Percentiles rank a stretch among this genome's conserved stretches.
These are phyloP conservation scores for Stagonosporopsis vannaccii DNA, from an alignment of 2,329 filamentous ascomycete genomes.

Conservation along the genomic window DNA sequence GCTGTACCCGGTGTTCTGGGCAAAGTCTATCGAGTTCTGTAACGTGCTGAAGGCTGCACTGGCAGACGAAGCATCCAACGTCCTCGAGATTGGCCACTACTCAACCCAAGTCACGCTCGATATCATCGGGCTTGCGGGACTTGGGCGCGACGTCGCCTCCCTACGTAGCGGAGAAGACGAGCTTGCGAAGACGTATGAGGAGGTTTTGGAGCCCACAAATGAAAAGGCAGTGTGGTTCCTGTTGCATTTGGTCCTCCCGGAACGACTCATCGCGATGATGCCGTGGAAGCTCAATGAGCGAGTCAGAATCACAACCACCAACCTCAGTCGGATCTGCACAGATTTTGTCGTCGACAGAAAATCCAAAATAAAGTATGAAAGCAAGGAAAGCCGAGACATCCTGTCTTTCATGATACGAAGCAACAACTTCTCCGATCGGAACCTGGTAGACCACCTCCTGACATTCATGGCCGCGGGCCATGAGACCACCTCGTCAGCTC, in stretches of 20 bases:
- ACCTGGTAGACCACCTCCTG: slow-evolving; percentile 63
- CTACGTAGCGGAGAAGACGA: slow-evolving; percentile 53
- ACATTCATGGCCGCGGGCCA: slow-evolving; percentile 68
- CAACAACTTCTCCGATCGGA: slow-evolving; percentile 60
- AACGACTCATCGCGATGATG: slow-evolving; percentile 49
- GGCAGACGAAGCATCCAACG: slow-evolving; percentile 48
- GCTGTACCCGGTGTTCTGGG: slow-evolving; percentile 84
- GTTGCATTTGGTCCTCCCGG: slow-evolving; percentile 48
- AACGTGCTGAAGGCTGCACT: slow-evolving; percentile 65
- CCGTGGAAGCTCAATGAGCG: slow-evolving; percentile 58
- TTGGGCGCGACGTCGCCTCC: slow-evolving; percentile 54
- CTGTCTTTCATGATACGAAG: slow-evolving; percentile 60
- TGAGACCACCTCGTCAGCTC: slow-evolving; percentile 77
- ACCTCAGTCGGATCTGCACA: slow-evolving; percentile 52
- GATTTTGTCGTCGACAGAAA: slow-evolving; percentile 59
- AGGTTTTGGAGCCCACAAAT: slow-evolving; percentile 54
- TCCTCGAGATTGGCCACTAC: slow-evolving; percentile 54
- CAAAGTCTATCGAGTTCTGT: slow-evolving; percentile 73
- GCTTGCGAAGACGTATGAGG: slow-evolving; percentile 53
- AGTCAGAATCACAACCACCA: slow-evolving; percentile 48
- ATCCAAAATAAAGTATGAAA: slow-evolving; percentile 45
- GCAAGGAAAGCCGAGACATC: slow-evolving; percentile 50
- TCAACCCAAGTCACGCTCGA: slow-evolving; percentile 56
- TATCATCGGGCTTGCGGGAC: slow-evolving; percentile 56
- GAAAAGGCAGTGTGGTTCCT: slow-evolving; percentile 59